Evolutionary conservation across 306 rosid species (phyloP).

Genomic region (Carpinus fangiana): DNA sequence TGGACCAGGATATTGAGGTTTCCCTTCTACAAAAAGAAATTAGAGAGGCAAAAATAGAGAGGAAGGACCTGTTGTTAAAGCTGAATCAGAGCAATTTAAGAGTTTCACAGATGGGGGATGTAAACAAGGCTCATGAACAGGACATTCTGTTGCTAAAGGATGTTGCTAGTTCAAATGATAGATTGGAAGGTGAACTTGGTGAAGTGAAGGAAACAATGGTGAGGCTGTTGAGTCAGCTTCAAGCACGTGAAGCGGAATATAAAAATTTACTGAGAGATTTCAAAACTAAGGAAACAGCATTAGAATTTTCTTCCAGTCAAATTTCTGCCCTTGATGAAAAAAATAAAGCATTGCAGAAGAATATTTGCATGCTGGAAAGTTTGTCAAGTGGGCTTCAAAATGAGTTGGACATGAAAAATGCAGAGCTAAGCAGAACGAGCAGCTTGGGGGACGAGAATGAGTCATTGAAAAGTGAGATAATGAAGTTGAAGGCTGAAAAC

Average conservation of each 20-base stretch:
- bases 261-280: slow-evolving; percentile 37
- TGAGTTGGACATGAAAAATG: slow-evolving; percentile 45
- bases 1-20: slow-evolving; percentile 55
- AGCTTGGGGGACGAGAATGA: slow-evolving; percentile 42
- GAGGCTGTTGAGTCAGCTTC: slow-evolving; percentile 45
- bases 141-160: slow-evolving; percentile 46
- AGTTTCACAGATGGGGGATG: slow-evolving; percentile 42
- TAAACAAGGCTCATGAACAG: slow-evolving; percentile 48
- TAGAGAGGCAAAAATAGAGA: slow-evolving; percentile 42
- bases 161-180: slow-evolving; percentile 43
- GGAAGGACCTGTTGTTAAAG: slow-evolving; percentile 40
- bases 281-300: slow-evolving; percentile 45
- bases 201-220: slow-evolving; percentile 42
- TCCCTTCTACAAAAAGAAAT: slow-evolving; percentile 38
- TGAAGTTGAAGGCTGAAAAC: slow-evolving; percentile 31
- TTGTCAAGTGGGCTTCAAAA: slow-evolving; percentile 40
- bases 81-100: slow-evolving; percentile 41
- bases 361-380: slow-evolving; percentile 33
- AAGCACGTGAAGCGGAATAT: slow-evolving; percentile 52
- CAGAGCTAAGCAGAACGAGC: slow-evolving; percentile 47
- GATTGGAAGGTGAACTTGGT: slow-evolving; percentile 46
- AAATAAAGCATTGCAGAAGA: slow-evolving; percentile 40
- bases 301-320: slow-evolving; percentile 40
- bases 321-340: slow-evolving; percentile 47
- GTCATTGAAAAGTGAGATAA: slow-evolving; percentile 31